Base-by-base conservation (phyloP, 108 stramenopile genomes). In the Skeletonema grethae region DNA sequence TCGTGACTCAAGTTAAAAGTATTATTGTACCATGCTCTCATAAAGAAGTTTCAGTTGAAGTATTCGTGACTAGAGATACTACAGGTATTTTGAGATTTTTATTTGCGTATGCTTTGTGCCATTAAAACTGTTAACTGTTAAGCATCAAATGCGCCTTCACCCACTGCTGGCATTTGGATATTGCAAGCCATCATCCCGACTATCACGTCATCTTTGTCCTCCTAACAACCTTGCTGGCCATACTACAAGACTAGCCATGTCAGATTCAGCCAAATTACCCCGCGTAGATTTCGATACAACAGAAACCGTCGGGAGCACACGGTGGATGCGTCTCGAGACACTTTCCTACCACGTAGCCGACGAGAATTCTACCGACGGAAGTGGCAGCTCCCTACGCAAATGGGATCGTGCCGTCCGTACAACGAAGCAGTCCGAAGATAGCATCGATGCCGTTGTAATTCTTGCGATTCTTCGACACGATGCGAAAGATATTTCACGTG, bases 331-430 rank as follows among this genome's bases (percentile, higher is more conserved):
- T 6, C 81, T 85, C 57, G 71, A 85, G 50, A 85, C 84, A 5
- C 50, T 82, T 28, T 75, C 70, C 36, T 85, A 85, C 70, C 70
- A 57, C 7, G 76, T 67, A 11, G 58, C 62, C 9, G 58, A 69
- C 15, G 45, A 68, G 4, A 48, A 63, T n/a, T 70, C 70, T 5
- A 28, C 55, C 29, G 61, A 63, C n/a, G 46, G 30, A 22, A 57
- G 58, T 22, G 32, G 69, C 9, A 70, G 18, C 28, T 36, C 56
- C 34, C 35, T 65, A 4, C 80, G 85, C 11, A 77, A 76, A 67
- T 88, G 89, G 87, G 87, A 90, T 77, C 57, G 78, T 1, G 87
- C 80, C 11, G 79, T 82, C 2, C 82, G 88, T 5, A 90, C 88
- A 53, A 90, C 88, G 34, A 86, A 82, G 58, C 53, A 66, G 36